These are phyloP conservation scores for Gnomoniopsis smithogilvyi DNA, from an alignment of 2,329 filamentous ascomycete genomes.

Conservation along the genomic window DNA sequence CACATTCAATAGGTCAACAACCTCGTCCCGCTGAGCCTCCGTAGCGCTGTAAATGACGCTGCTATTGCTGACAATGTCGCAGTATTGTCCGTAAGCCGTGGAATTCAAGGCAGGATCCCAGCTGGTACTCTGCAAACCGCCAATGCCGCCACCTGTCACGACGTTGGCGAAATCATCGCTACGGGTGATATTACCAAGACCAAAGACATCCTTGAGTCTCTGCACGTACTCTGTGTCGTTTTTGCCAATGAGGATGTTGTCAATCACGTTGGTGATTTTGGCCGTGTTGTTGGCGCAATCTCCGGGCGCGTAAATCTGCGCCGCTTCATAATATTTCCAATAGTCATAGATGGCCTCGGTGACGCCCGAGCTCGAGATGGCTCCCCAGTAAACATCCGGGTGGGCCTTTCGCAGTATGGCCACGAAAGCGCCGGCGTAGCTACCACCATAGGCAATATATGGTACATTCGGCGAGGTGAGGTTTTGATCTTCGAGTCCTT, in stretches of 20 bases:
- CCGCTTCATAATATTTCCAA: conserved; percentile 59
- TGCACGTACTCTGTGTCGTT: conserved; percentile 38
- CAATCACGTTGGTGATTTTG: conserved; percentile 48
- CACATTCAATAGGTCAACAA: conserved; percentile 35
- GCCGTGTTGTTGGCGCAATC: conserved; percentile 65
- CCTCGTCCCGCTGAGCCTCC: conserved; percentile 30
- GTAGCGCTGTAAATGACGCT: conserved; percentile 40
- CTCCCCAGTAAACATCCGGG: conserved; percentile 73
- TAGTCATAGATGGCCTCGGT: conserved; percentile 75
- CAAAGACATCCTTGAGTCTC: conserved; percentile 41
- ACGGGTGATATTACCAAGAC: conserved; percentile 40
- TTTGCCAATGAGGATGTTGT: conserved; percentile 46
- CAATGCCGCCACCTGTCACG: conserved; percentile 37
- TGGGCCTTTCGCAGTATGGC: conserved; percentile 75
- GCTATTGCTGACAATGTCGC: conserved; percentile 41
- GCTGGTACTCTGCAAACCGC: conserved; percentile 44
- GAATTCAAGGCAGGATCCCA: conserved; percentile 49
- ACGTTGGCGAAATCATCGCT: conserved; percentile 47
- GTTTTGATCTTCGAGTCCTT: conserved; percentile 64
- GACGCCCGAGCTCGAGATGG: conserved; percentile 78
- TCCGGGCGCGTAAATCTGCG: conserved; percentile 45
- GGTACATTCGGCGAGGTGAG: conserved; percentile 64
- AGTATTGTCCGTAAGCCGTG: conserved; percentile 44
- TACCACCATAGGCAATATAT: conserved; percentile 80
- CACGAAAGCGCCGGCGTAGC: conserved; percentile 77